Evolutionary conservation across 2,329 filamentous ascomycete genomes (phyloP), one percentile per base, ranked within the genome.

Genomic region (Penicillium sp.): DNA sequence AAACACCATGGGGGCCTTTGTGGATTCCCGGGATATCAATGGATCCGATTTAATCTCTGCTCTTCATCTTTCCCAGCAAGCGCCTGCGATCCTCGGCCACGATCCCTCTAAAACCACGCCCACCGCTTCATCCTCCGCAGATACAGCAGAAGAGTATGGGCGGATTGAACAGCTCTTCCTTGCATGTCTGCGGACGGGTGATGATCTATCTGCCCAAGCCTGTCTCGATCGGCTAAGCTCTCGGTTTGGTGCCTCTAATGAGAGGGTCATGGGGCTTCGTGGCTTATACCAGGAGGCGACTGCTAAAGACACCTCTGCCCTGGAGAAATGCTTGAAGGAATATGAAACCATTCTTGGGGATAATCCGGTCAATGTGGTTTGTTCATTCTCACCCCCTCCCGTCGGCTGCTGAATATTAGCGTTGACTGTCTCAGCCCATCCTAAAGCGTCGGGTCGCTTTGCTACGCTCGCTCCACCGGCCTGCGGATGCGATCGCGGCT

Each of bases 101-200:
- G 60, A 82, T 74, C 65, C 81, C 81, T 43, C 82, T 80, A 59
- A 64, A 57, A 53, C 82, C 80, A 59, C 63, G 55, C 51, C 61
- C 49, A 44, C 69, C 77, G n/a, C 77, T 75, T 26, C 84, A 78
- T 73, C 82, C 78, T 47, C 77, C 40, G 71, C 74, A 27, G 92
- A 97, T 71, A 87, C 86, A 0, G 81, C 89, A 52, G 91, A 96
- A 62, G 81, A 90, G 69, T 97, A 93, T 92, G 83, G 83, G 15
- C 85, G 85, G 42, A 89, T 94, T 74, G 93, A 97, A 76, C 94
- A 96, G 70, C 82, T 97, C 18, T 79, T 97, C 63, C 78, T 94
- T 31, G 86, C 91, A 27, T 94, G 90, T 67, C 82, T 99, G 35
- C 88, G 90, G 49, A 92, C 90, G 0, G 89, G 90, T 51, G 90